phyloP scores from a whole-genome alignment of 179 eudicot genomes.

The Beta corolliflora region DNA sequence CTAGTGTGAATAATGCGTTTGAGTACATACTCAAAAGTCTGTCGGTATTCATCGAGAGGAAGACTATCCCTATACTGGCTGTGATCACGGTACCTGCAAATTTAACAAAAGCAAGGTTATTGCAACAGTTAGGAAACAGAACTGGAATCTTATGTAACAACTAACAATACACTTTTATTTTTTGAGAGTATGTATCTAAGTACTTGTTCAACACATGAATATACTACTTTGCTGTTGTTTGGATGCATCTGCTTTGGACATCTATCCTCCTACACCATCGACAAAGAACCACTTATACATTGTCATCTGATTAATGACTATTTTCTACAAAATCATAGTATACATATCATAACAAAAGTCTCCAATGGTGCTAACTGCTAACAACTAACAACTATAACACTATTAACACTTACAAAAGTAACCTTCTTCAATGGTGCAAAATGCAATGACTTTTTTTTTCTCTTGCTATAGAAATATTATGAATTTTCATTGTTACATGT shows the following conservation, averaged over 20 bases:
- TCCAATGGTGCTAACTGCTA: not conserved
- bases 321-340: not conserved
- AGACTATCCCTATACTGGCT: slow-evolving; percentile 86
- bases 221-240: not conserved
- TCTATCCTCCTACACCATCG: no score
- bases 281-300: not conserved
- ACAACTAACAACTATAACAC: not conserved
- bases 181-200: not conserved
- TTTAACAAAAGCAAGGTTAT: slow-evolving; percentile 74
- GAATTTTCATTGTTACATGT: slow-evolving; percentile 7
- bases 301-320: not conserved
- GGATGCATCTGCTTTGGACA: no score
- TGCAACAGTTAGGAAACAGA: slow-evolving; percentile 46
- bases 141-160: slow-evolving; percentile 9
- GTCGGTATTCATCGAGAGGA: slow-evolving; percentile 67
- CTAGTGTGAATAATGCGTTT: slow-evolving; percentile 83
- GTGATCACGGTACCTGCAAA: slow-evolving; percentile 53
- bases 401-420: slow-evolving; percentile 6
- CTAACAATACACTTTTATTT: not conserved
- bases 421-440: no score
- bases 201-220: not conserved
- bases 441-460: no score
- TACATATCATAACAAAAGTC: not conserved
- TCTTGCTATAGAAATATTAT: no score
- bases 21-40: slow-evolving; percentile 76